A percentile compares a stretch with the other conserved stretches of the same genome.
Evolutionary conservation across 2,329 filamentous ascomycete genomes (phyloP).

Genomic region (Xylariomycetidae sp.): DNA sequence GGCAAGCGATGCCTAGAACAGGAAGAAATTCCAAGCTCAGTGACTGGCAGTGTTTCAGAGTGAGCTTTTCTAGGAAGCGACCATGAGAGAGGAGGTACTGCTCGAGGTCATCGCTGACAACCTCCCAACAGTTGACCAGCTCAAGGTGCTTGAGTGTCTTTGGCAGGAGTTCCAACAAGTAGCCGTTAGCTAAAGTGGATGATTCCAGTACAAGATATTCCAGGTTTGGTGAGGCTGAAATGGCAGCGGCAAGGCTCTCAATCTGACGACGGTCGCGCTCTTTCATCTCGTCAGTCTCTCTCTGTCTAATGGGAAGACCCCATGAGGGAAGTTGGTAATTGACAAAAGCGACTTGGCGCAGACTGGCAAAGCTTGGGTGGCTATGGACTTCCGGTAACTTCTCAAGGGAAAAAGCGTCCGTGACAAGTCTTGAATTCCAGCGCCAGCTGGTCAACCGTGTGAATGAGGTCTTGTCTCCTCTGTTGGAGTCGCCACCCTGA

Average conservation of each 20-base stretch:
- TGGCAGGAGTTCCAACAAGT: constrained; percentile 64
- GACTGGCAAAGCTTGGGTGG: constrained; percentile 46
- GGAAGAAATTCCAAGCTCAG: constrained; percentile 71
- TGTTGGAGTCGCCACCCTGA: constrained; percentile 36
- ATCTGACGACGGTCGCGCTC: constrained; percentile 25
- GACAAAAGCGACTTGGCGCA: constrained; percentile 54
- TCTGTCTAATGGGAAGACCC: constrained; percentile 12
- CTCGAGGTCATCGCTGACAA: constrained; percentile 61
- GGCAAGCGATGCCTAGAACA: constrained; percentile 60
- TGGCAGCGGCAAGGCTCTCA: constrained; percentile 38
- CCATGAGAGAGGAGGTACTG: constrained; percentile 64
- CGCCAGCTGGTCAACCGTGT: constrained; percentile 49
- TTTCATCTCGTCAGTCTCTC: constrained; percentile 20
- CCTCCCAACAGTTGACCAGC: constrained; percentile 71
- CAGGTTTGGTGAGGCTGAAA: constrained; percentile 53
- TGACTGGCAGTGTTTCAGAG: constrained; percentile 71
- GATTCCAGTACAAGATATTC: constrained; percentile 66
- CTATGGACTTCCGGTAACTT: constrained; percentile 47
- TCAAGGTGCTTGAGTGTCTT: constrained; percentile 60
- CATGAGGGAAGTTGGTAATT: constrained; percentile 54
- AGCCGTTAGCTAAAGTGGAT: constrained; percentile 63
- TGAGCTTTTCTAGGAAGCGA: constrained; percentile 57
- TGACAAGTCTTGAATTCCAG: constrained; percentile 53
- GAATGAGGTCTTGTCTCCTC: constrained; percentile 26
- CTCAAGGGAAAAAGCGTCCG: constrained; percentile 39